Base-by-base conservation (phyloP, 2,329 filamentous ascomycete genomes). In the Corinectria fuckeliana region DNA sequence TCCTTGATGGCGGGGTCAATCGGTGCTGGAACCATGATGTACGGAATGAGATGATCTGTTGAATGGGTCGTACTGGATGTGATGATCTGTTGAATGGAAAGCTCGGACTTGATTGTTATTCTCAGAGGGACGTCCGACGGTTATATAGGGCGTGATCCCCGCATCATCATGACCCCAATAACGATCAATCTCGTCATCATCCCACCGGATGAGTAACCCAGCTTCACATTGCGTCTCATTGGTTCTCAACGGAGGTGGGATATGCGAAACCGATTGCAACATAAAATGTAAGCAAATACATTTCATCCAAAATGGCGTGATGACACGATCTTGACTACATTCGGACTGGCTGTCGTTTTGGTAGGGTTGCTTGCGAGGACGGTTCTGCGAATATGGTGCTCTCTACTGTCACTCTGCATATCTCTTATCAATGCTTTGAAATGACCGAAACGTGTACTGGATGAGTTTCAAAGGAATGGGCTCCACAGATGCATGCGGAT, bases 1-100 rank as follows among this genome's bases (percentile, higher is more conserved):
- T 92, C 89, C 36, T 82, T 82, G 61, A 91, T 91, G 32, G 80
- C 77, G 5, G 85, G 76, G 55, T 87, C 80, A 64, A 91, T 88
- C 36, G 88, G 81, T 66, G 82, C 81, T 8, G 87, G 87, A 2
- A 76, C 78, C 81, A 82, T 83, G 32, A 36, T 18, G n/a, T 2
- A 16, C n/a, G n/a, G n/a, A n/a, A n/a, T n/a, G 7, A 9, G n/a
- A 9, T 36, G n/a, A 36, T 16, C 8, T 18, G 32, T 18, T 36
- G 11, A 14, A 16, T 36, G n/a, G 8, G n/a, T n/a, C n/a, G n/a
- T n/a, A n/a, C n/a, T n/a, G n/a, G n/a, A n/a, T n/a, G 7, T 18
- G n/a, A 9, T 36, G n/a, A 36, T 16, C 8, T 18, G 32, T 18
- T 36, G 11, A 14, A 16, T 36, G n/a, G 8, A 36, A 4, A 36